Evolutionary conservation across 345 rosid genomes (phyloP).

Genomic region (Capsella bursapastoris): DNA sequence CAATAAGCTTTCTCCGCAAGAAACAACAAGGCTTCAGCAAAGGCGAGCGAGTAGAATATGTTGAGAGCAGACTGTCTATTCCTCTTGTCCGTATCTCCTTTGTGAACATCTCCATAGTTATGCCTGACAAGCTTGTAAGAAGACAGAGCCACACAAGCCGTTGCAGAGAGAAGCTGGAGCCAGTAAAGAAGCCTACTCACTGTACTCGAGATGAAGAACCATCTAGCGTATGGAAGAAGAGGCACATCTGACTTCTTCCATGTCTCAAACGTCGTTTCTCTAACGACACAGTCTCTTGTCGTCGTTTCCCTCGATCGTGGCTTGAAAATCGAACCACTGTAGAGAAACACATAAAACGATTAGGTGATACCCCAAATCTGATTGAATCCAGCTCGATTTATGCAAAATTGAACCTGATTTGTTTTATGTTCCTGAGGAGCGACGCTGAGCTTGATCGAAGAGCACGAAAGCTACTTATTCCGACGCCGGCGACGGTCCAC

Average conservation of each 20-base stretch:
- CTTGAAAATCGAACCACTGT: constrained; percentile 32
- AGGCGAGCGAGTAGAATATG: constrained; percentile 80
- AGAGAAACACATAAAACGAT: constrained; percentile 2
- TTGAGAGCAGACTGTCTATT: constrained; percentile 70
- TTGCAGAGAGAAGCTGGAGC: constrained; percentile 90
- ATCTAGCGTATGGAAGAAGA: constrained; percentile 71
- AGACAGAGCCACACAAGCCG: constrained; percentile 72
- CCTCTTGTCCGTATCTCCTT: constrained; percentile 79
- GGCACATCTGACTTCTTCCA: constrained; percentile 87
- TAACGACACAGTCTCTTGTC: constrained; percentile 25
- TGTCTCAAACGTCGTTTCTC: constrained; percentile 40
- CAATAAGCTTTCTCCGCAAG: constrained; percentile 84
- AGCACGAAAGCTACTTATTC: constrained; percentile 74
- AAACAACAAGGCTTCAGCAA: constrained; percentile 84
- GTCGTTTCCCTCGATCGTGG: constrained; percentile 42
- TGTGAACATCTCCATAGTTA: constrained; percentile 74
- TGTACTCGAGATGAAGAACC: constrained; percentile 73
- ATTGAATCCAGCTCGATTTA: background rate
- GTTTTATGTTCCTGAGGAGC: constrained; percentile 44
- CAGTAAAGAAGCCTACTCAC: constrained; percentile 76
- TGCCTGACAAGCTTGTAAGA: constrained; percentile 69
- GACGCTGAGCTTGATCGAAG: constrained; percentile 60
- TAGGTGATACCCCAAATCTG: background rate
- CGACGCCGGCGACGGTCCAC: constrained; percentile 76
- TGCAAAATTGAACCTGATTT: constrained; percentile 20